phyloP scores from a whole-genome alignment of 83 land plant species.

The Larix sibirica region DNA sequence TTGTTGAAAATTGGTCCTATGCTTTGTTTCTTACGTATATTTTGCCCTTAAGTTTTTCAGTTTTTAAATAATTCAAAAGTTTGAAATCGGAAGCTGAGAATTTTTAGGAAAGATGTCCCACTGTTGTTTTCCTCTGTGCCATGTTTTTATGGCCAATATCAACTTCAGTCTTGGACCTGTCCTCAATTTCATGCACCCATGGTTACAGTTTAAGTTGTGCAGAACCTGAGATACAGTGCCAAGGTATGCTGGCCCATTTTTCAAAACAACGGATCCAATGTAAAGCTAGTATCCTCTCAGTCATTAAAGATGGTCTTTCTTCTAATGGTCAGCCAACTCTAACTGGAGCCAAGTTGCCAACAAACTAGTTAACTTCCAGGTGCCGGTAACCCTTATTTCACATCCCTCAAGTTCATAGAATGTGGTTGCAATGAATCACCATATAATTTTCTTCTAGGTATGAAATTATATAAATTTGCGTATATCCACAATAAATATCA shows the following conservation, averaged over 20 bases:
- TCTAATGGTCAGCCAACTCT: not conserved
- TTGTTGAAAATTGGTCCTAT: no score
- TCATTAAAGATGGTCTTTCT: no score
- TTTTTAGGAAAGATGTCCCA: not conserved
- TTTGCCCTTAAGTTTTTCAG: not conserved
- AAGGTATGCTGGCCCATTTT: not conserved
- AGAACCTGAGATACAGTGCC: not conserved
- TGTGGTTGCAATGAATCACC: not conserved
- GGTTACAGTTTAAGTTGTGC: not conserved
- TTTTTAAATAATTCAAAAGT: not conserved
- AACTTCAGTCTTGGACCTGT: not conserved
- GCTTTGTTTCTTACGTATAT: not conserved
- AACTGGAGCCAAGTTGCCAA: not conserved
- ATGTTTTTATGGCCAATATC: not conserved
- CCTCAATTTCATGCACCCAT: not conserved
- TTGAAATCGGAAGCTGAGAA: not conserved
- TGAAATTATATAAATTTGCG: not conserved
- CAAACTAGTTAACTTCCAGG: not conserved
- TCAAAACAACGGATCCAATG: not conserved
- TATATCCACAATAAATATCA: not conserved
- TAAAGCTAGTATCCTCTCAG: not conserved
- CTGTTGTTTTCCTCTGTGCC: not conserved
- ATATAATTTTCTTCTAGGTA: not conserved
- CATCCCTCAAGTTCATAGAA: not conserved
- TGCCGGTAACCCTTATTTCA: not conserved